Percentiles rank a stretch among this genome's conserved stretches.
Evolutionary conservation across 352 stramenopile genomes (phyloP).

Genomic region (Globisporangium canariense): DNA sequence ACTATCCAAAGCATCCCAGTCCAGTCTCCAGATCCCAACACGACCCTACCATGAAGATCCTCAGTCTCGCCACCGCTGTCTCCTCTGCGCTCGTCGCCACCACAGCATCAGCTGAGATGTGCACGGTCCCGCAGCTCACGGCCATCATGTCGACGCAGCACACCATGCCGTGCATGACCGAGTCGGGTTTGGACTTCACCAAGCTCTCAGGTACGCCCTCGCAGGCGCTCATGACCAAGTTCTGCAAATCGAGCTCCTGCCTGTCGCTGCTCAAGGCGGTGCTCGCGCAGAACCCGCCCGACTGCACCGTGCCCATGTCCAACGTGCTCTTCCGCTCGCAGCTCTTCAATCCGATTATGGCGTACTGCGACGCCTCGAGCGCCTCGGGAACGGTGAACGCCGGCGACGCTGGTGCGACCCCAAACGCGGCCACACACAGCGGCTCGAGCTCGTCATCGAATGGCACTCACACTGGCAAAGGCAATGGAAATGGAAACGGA

Average conservation of each 20-base stretch:
- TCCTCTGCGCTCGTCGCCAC: not conserved
- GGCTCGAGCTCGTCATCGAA: not conserved
- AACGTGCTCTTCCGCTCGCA: conserved; percentile 10
- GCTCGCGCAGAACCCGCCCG: conserved; percentile 9
- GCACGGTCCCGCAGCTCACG: conserved; percentile 7
- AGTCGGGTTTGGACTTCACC: conserved; percentile 7
- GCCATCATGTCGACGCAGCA: conserved; percentile 3
- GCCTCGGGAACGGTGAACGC: not conserved
- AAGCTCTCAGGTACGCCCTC: conserved; percentile 5
- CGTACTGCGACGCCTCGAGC: not conserved
- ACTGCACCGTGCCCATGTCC: conserved; percentile 8
- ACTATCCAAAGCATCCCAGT: not conserved
- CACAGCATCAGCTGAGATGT: not conserved
- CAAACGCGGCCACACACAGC: not conserved
- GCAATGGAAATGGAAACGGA: too few species aligned
- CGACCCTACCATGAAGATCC: conserved; percentile 9
- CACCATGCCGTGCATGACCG: conserved; percentile 8
- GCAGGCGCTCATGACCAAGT: not conserved
- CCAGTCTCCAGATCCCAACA: not conserved
- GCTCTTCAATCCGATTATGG: conserved; percentile 7
- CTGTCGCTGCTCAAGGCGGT: conserved; percentile 11
- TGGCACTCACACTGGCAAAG: not conserved
- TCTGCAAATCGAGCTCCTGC: conserved; percentile 13
- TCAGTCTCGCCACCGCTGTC: not conserved
- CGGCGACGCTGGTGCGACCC: not conserved